Evolutionary conservation across 192 early-diverging fungal genomes (phyloP), one percentile per base, ranked within the genome.

Genomic region (Gigaspora rosea): DNA sequence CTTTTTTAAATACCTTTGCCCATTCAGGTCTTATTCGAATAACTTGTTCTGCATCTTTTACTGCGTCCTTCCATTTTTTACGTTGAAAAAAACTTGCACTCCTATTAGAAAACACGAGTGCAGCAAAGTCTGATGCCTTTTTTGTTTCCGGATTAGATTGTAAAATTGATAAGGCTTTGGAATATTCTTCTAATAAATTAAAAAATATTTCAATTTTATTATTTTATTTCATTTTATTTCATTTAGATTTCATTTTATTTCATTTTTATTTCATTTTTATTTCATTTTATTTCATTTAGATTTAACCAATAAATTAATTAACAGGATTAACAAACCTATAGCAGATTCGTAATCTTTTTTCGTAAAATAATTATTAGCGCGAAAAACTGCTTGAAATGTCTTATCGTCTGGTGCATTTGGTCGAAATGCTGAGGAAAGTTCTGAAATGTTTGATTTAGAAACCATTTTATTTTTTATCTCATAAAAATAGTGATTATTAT

Each of bases 351-450:
- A 87, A 32, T 77, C 75, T 47, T 89, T 87, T 20, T 80, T 66
- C 62, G 86, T 87, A 68, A 83, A 91, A 35, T 80, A 82, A 18
- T 85, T 84, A 76, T 90, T 91, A 16, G 89, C 90, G 52, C 75
- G 67, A 59, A 32, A 33, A 49, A 78, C 67, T 16, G 59, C 33
- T 48, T 76, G 65, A 49, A 73, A 82, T 47, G 70, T 67, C 65
- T 78, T 78, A 16, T 80, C 77, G 27, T 77, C 72, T n/a, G 81
- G 73, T 9, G 79, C 51, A 62, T 52, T 27, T 27, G 27, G 27
- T 27, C 27, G 27, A 27, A 27, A 27, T 27, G 27, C 27, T 1
- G 27, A 27, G 27, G 27, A 27, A 27, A 27, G 27, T 27, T 27
- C 27, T 27, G 27, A 27, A 27, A 27, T 27, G 27, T 27, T 27